These are phyloP conservation scores for Zychaea mexicana DNA, from an alignment of 371 early-diverging fungal genomes.

Conservation along the genomic window DNA sequence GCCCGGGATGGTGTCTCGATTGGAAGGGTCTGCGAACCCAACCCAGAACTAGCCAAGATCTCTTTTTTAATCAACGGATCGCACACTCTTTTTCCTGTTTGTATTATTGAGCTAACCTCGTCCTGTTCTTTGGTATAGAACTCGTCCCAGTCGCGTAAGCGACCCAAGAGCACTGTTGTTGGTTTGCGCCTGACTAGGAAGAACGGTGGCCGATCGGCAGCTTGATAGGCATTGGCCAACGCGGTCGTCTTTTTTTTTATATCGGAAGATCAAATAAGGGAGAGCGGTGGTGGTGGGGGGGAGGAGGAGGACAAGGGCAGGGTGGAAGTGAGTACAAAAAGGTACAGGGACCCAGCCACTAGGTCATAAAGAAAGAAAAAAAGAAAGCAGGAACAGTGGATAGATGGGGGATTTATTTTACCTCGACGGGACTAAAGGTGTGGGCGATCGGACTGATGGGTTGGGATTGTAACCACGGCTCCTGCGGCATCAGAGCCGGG, in stretches of 20 bases:
- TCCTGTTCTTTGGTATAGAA: conserved; percentile 16
- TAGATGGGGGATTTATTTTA: no score
- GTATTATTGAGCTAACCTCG: conserved; percentile 11
- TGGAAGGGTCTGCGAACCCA: conserved; percentile 87
- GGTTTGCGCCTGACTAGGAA: conserved; percentile 8
- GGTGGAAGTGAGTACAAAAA: no score
- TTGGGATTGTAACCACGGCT: conserved; percentile 23
- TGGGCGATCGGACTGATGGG: conserved; percentile 14
- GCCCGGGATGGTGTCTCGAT: conserved; percentile 66
- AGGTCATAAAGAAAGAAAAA: no score
- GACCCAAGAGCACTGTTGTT: conserved; percentile 17
- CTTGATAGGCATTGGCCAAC: conserved; percentile 4
- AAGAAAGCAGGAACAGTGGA: no score
- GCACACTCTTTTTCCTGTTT: background rate
- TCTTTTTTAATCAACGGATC: no score
- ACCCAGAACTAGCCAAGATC: conserved; percentile 43
- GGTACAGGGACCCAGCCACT: no score
- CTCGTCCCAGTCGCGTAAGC: conserved; percentile 33
- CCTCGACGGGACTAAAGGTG: conserved; percentile 26
- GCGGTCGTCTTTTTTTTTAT: background rate
- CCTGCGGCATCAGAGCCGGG: conserved; percentile 71
- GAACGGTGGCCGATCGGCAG: conserved; percentile 9
- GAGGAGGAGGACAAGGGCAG: background rate
- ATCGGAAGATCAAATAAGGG: background rate
- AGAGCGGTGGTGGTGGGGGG: no score